A percentile compares a stretch with the other conserved stretches of the same genome.
These are phyloP conservation scores for Butyriboletus loyo DNA, from an alignment of 768 basidiomycete species.

Conservation along the genomic window DNA sequence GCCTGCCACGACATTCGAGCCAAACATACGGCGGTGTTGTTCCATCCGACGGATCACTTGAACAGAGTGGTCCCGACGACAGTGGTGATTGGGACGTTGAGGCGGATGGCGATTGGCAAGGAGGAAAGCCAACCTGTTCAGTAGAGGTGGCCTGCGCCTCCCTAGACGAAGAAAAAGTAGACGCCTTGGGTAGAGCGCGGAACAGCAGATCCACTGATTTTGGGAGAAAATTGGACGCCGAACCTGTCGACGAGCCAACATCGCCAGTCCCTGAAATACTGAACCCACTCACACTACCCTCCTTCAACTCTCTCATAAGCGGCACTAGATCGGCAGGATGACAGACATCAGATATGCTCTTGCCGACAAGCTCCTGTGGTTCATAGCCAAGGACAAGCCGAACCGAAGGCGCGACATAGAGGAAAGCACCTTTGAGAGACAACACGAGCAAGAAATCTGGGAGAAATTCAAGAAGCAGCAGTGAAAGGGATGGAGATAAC, in stretches of 20 bases:
- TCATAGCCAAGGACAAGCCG: conserved; percentile 80
- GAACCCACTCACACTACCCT: conserved; percentile 32
- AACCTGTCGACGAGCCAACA: conserved; percentile 8
- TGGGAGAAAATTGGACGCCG: conserved; percentile 28
- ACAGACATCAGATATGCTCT: conserved; percentile 74
- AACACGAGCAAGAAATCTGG: conserved; percentile 90
- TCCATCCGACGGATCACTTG: not conserved
- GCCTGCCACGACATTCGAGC: conserved; percentile 86
- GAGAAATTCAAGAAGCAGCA: conserved; percentile 54
- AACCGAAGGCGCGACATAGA: conserved; percentile 87
- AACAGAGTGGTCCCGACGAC: not conserved
- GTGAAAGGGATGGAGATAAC: conserved; percentile 33
- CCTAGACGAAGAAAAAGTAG: not conserved
- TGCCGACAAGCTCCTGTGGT: conserved; percentile 78
- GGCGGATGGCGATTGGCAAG: not conserved
- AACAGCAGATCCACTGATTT: conserved; percentile 81
- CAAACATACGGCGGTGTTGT: conserved; percentile 60
- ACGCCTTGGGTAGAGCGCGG: conserved; percentile 65
- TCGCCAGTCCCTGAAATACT: conserved; percentile 18
- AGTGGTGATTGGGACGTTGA: not conserved
- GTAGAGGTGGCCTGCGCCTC: not conserved
- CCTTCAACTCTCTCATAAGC: conserved; percentile 89
- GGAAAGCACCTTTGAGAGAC: conserved; percentile 87
- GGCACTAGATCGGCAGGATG: conserved; percentile 90
- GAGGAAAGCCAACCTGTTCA: not conserved